phyloP scores from a whole-genome alignment of 768 basidiomycete genomes.

The Ramaria sp. region DNA sequence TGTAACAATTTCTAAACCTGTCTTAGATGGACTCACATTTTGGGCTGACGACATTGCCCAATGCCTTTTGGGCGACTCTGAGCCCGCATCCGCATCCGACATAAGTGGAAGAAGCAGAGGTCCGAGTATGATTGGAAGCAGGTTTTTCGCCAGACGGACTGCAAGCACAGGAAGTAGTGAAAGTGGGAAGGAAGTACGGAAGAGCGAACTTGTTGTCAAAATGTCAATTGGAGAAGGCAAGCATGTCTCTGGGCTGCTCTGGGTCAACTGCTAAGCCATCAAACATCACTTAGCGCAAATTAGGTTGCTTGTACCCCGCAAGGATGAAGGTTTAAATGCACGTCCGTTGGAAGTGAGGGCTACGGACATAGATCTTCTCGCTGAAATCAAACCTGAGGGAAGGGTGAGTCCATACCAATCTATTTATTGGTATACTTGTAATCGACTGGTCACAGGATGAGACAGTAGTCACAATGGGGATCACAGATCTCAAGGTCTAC shows the following conservation, averaged over 20 bases:
- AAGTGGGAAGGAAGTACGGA: conserved; percentile 9
- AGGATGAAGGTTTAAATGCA: conserved; percentile 17
- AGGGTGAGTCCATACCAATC: conserved; percentile 35
- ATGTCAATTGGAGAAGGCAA: conserved; percentile 29
- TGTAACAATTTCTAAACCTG: conserved; percentile 41
- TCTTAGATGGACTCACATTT: conserved; percentile 71
- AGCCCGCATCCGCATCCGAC: conserved; percentile 1
- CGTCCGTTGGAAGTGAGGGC: conserved; percentile 48
- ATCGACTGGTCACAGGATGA: conserved; percentile 40
- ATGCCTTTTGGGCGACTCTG: conserved; percentile 25
- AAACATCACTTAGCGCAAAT: conserved; percentile 21
- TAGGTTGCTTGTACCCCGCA: conserved; percentile 40
- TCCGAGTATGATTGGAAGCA: conserved; percentile 67
- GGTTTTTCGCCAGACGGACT: conserved; percentile 48
- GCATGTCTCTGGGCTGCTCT: not conserved
- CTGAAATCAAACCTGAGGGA: conserved; percentile 62
- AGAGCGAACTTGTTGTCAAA: conserved; percentile 40
- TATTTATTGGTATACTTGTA: not conserved
- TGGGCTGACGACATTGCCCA: conserved; percentile 84
- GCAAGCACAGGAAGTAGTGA: conserved; percentile 23
- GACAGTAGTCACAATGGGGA: conserved; percentile 48
- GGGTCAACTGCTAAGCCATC: not conserved
- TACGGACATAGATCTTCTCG: conserved; percentile 48
- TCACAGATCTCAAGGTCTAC: conserved; percentile 49
- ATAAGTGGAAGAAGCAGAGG: conserved; percentile 33